Evolutionary conservation across 2,329 filamentous ascomycete genomes (phyloP), one percentile per base, ranked within the genome.

Genomic region (Talaromyces pinophilus): DNA sequence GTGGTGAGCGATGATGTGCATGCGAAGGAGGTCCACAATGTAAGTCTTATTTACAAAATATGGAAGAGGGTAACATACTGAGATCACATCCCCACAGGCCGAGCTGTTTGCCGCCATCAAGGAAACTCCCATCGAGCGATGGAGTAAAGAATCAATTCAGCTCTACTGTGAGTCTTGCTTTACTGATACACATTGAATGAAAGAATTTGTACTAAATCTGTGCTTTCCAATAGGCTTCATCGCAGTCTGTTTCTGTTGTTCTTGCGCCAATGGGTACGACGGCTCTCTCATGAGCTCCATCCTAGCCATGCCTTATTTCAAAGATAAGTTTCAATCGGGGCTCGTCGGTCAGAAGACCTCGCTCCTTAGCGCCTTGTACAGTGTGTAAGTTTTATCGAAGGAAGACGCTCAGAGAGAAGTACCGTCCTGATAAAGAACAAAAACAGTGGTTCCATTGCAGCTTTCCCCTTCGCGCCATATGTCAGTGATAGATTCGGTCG

Each of bases 71-170:
- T 2, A 42, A 76, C 70, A 82, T 82, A 71, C 79, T 82, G 65
- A 72, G 77, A 75, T 52, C n/a, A 69, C 5, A 42, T n/a, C 8
- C 30, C 25, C 15, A 8, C 4, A 83, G 82, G 82, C 82, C 72
- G 82, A 84, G 50, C 72, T 84, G 30, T 84, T 74, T 69, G 81
- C 82, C 46, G 82, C 82, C 48, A 73, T 83, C 54, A 74, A 82
- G 60, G 82, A 83, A 70, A 78, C 79, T 52, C 78, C 80, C 40
- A 83, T 84, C 50, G 65, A 69, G 52, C 69, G 55, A 62, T 76
- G 74, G 74, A 76, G 74, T 68, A 71, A 68, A 61, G 69, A 69
- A 1, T 73, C 73, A 7, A 67, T 76, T 2, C 74, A 75, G 30
- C 66, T 76, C 22, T 76, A 76, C 66, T 74, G 74, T 75, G 54